Evolutionary conservation across 495 filamentous ascomycete genomes (phyloP).

Genomic region (Staphylotrichum tortipilum): DNA sequence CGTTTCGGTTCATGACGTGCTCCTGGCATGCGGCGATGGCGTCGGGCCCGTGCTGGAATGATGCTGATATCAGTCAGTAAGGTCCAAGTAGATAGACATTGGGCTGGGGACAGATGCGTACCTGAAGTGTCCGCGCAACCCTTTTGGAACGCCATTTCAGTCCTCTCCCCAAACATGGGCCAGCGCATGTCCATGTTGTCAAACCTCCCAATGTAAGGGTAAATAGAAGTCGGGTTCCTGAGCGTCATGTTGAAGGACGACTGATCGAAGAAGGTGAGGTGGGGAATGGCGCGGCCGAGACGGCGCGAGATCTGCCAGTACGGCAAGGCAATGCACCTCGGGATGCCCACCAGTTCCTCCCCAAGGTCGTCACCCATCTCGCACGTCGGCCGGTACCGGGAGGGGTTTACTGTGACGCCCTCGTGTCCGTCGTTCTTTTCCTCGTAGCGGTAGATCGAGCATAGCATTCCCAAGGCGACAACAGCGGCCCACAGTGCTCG

Average conservation of each 20-base stretch:
- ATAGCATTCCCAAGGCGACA: conserved; percentile 43
- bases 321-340: conserved; percentile 38
- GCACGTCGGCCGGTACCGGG: conserved; percentile 30
- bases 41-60: conserved; percentile 37
- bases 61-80: conserved; percentile 19
- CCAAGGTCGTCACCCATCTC: conserved; percentile 43
- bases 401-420: conserved; percentile 32
- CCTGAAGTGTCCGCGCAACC: conserved; percentile 36
- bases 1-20: conserved; percentile 42
- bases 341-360: conserved; percentile 42
- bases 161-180: conserved; percentile 43
- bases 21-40: conserved; percentile 44
- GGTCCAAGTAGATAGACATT: no score
- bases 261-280: conserved; percentile 44
- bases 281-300: conserved; percentile 40
- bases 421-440: conserved; percentile 44
- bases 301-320: conserved; percentile 40
- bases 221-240: conserved; percentile 35
- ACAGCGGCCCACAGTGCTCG: conserved; percentile 45
- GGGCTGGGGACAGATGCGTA: no score
- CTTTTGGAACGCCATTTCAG: conserved; percentile 41
- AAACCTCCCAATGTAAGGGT: conserved; percentile 39
- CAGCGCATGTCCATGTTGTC: conserved; percentile 47
- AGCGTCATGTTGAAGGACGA: conserved; percentile 46
- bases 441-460: conserved; percentile 44